Base-by-base conservation (phyloP, 768 basidiomycete species). In the Rhodosporidiobolus odoratus region DNA sequence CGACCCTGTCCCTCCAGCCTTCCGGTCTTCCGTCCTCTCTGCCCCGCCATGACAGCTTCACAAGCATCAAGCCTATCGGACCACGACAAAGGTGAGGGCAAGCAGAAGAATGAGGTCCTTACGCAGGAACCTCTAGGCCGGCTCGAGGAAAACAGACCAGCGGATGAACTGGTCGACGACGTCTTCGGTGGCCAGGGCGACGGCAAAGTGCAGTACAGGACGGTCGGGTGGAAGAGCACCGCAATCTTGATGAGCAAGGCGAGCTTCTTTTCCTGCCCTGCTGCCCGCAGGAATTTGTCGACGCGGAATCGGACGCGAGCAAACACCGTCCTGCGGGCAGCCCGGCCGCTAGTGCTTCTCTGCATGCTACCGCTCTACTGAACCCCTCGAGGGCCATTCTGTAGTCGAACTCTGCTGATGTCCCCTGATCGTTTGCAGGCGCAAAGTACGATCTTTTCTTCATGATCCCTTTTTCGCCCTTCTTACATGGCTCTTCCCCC, bases 161-260 rank as follows among this genome's bases (percentile, higher is more conserved):
- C 21, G 30, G 45, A 25, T 23, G 56, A 58, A 25, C 2, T 32
- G 21, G 56, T 71, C 58, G 69, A 71, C 65, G 69, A 61, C 9
- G 69, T 71, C 23, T 71, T 71, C n/a, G 69, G 69, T 7, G 60
- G 30, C 16, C 53, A 58, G 47, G 69, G 60, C 27, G 53, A 45
- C 13, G 65, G 48, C 35, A 41, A 45, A 47, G 64, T 65, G 37
- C 50, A 71, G 56, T 71, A 71, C 56, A 59, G 61, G 17, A 48
- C 65, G 23, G 69, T 71, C 30, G 69, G 69, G 4, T 71, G 69
- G 69, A 23, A 66, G 37, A 62, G 60, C 19, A 71, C 65, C 2
- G 62, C 60, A 4, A 43, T 71, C n/a, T 53, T 71, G 1, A 23
- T 71, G 7, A 61, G 61, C 58, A 71, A 66, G 59, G 67, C 35